Evolutionary conservation across 345 rosid genomes (phyloP), one percentile per base, ranked within the genome.

Genomic region (Ceriops decandra): DNA sequence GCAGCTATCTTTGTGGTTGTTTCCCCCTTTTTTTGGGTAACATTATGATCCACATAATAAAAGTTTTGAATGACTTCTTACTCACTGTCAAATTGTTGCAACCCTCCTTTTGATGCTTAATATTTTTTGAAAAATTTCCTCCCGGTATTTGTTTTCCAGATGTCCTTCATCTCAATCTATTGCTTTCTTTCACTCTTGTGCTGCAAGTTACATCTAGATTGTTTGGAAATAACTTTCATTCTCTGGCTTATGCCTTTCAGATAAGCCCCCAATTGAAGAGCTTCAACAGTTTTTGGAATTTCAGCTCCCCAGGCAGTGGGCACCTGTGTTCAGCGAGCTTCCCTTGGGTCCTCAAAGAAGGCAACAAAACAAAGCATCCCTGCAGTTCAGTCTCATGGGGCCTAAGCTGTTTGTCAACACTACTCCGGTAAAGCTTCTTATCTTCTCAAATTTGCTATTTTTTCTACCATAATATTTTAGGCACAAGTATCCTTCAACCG

Each of bases 281-380:
- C 90, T 95, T 27, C 95, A 88, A 72, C 97, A 91, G 82, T 95
- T 95, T 81, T 75, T 95, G 75, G 99, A 95, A 76, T 91, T 95
- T 82, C 98, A 95, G 83, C 85, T 95, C 63, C 97, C 97, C 13
- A 84, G 95, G 74, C 96, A 87, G 52, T 91, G 99, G 99, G 99
- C 99, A 15, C 99, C 99, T 17, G 90, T 88, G 66, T 95, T 95
- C 82, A 88, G 93, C 69, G 99, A 95, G 60, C 95, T 90, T 76
- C 99, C 97, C 58, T 96, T 95, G 79, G 97, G 97, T 66, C 96
- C 93, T 0, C 99, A 90, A 73, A 77, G 93, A 22, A 91, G 81
- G 82, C 96, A 86, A 49, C 90, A 81, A 71, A 84, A 82, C 73
- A 72, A 84, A 20, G 74, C 90, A 52, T 91, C 96, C 35, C 80